Base-by-base conservation (phyloP, 352 stramenopile species). In the Phytophthora cactorum region DNA sequence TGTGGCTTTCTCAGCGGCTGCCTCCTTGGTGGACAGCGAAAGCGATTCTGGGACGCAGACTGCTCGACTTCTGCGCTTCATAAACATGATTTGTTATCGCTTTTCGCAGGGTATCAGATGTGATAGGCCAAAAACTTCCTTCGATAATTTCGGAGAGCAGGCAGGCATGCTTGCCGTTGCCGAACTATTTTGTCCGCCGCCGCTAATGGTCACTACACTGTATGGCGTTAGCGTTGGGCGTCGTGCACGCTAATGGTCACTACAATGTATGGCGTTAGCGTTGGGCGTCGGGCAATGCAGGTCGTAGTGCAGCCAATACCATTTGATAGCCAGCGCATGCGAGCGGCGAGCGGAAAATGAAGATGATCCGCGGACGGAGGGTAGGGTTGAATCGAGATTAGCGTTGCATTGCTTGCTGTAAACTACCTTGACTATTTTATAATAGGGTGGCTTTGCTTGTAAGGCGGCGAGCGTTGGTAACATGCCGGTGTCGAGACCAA, bases 371-470 rank as follows among this genome's bases (percentile, higher is more conserved):
- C 8, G 25, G 38, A 39, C 29, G 11, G 44, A 5, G 66, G 44
- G 22, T 73, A 73, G 66, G 59, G 66, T 73, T 73, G 59, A 68
- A 15, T 63, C 54, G 45, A 39, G 22, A 28, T 15, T 46, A 64
- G 57, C 34, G 34, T 64, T 8, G 25, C 51, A 57, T n/a, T 56
- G 29, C 32, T 53, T 25, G 39, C 58, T 58, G 38, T 47, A 61
- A 60, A 62, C 52, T 56, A 44, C 51, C 11, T 38, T 29, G 43
- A 31, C 32, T 3, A 22, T 22, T 22, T 22, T 22, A 22, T 22
- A 22, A 22, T 31, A 9, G 28, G 15, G 5, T 17, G n/a, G 36
- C 59, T 63, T 54, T 64, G 61, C 15, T 39, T 46, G 50, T 59
- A 41, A 59, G 43, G 39, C 54, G 29, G 3, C 32, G 22, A 43